Evolutionary conservation across 768 basidiomycete genomes (phyloP), one percentile per base, ranked within the genome.

Genomic region (Clitopilus hobsonii): DNA sequence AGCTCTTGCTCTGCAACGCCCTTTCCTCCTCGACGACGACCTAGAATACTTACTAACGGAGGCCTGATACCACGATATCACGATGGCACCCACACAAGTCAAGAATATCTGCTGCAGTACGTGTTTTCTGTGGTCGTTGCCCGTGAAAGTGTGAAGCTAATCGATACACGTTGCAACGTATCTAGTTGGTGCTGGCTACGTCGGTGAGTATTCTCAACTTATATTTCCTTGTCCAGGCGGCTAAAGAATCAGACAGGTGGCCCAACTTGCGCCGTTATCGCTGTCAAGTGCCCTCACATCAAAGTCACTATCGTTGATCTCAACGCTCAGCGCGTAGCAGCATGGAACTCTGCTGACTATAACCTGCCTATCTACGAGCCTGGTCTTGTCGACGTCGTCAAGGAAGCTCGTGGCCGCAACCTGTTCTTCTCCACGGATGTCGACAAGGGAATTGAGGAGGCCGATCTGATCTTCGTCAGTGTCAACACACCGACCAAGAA

Each of bases 401-500:
- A 87, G 65, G 69, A 82, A 62, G 86, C 91, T 32, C 86, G 97
- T 48, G 96, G 94, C 25, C 87, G 87, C 71, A 99, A 99, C 74
- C 85, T 99, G 60, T 97, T 97, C 77, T 98, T 99, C 81, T 89
- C 89, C 38, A 95, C 94, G 48, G 86, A 98, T 60, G 91, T 98
- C 60, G 92, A 97, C 71, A 86, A 87, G 69, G 94, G 80, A 56
- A 97, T 99, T 67, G 81, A 76, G 60, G 95, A 96, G 72, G 96
- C 97, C 28, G 94, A 99, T 68, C 85, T 98, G 60, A 96, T 98
- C 74, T 98, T 98, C 69, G 96, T 98, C 67, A 91, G 89, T 55
- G 96, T 98, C 64, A 98, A 98, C 76, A 98, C 97, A 7, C 97
- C 97, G 18, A 99, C 97, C 53, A 99, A 99, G 82, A 98, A 97